phyloP scores from a whole-genome alignment of 345 rosid species.

The Citrus inodora region DNA sequence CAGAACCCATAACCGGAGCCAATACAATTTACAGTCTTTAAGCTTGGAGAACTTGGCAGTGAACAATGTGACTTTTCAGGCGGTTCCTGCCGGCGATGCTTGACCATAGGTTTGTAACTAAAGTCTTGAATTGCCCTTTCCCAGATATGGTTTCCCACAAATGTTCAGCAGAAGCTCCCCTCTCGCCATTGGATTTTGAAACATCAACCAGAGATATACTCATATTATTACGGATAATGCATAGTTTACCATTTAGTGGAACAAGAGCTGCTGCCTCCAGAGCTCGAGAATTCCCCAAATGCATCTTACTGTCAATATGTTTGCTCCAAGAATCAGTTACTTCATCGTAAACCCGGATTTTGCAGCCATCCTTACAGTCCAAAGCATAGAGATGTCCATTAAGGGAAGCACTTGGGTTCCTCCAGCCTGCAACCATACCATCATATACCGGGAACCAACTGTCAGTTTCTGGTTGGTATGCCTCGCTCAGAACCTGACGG shows the following conservation, averaged over 20 bases:
- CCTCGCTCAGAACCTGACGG: slow-evolving; percentile 65
- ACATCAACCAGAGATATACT: slow-evolving; percentile 66
- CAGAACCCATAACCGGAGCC: neutral
- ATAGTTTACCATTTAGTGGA: slow-evolving; percentile 65
- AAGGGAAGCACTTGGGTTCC: slow-evolving; percentile 60
- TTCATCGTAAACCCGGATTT: slow-evolving; percentile 64
- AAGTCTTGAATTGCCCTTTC: slow-evolving; percentile 61
- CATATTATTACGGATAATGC: slow-evolving; percentile 68
- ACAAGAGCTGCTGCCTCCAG: slow-evolving; percentile 71
- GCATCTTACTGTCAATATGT: slow-evolving; percentile 63
- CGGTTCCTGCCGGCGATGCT: slow-evolving; percentile 66
- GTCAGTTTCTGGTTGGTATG: slow-evolving; percentile 52
- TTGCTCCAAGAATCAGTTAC: slow-evolving; percentile 61
- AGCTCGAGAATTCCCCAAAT: slow-evolving; percentile 62
- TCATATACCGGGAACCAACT: slow-evolving; percentile 62
- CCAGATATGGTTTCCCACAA: slow-evolving; percentile 67
- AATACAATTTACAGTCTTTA: slow-evolving; percentile 15
- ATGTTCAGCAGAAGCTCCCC: slow-evolving; percentile 47
- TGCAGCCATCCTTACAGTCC: slow-evolving; percentile 80
- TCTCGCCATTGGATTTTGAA: slow-evolving; percentile 37
- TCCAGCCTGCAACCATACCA: slow-evolving; percentile 80
- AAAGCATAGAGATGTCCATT: slow-evolving; percentile 63
- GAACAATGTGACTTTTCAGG: slow-evolving; percentile 68
- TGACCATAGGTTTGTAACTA: slow-evolving; percentile 66
- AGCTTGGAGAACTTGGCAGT: slow-evolving; percentile 76